Percentiles rank a stretch among this genome's conserved stretches.
phyloP scores from a whole-genome alignment of 768 basidiomycete species.

The Tulasnella sp. region DNA sequence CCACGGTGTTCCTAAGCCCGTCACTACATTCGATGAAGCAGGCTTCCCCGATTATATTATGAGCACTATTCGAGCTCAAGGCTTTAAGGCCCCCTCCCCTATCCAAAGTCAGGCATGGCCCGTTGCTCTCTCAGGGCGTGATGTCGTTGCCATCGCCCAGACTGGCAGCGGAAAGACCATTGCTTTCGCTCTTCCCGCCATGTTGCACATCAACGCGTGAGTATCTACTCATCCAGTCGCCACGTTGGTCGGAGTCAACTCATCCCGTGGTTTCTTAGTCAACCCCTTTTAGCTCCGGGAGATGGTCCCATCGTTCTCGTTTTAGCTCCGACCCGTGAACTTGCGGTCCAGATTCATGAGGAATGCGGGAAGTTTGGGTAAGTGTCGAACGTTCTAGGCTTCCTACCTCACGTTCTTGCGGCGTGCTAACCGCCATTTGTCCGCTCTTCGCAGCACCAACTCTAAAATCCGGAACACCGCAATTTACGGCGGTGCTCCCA shows the following conservation, averaged over 20 bases:
- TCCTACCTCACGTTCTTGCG: neutral
- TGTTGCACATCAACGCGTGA: conserved; percentile 99
- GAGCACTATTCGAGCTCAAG: conserved; percentile 86
- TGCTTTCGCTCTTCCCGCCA: conserved; percentile 94
- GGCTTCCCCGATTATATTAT: conserved; percentile 96
- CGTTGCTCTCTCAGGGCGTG: conserved; percentile 90
- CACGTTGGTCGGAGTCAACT: neutral
- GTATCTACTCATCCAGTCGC: conserved; percentile 25
- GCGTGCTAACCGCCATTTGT: neutral
- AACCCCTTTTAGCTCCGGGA: conserved; percentile 83
- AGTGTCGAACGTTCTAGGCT: conserved; percentile 21
- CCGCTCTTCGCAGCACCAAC: conserved; percentile 42
- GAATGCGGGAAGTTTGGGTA: conserved; percentile 98
- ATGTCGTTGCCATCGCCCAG: conserved; percentile 93
- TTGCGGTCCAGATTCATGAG: conserved; percentile 97
- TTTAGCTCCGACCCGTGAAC: conserved; percentile 93
- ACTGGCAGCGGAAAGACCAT: conserved; percentile 99
- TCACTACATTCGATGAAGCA: conserved; percentile 84
- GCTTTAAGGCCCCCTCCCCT: conserved; percentile 80
- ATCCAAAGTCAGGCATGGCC: conserved; percentile 99
- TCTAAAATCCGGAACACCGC: conserved; percentile 98
- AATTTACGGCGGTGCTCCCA: conserved; percentile 97
- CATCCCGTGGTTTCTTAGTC: conserved; percentile 33
- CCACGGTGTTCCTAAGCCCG: conserved; percentile 74
- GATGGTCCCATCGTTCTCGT: conserved; percentile 97